Percentiles rank a stretch among this genome's conserved stretches.
Evolutionary conservation across 2,329 filamentous ascomycete genomes (phyloP).

Genomic region (Fusarium sp.): DNA sequence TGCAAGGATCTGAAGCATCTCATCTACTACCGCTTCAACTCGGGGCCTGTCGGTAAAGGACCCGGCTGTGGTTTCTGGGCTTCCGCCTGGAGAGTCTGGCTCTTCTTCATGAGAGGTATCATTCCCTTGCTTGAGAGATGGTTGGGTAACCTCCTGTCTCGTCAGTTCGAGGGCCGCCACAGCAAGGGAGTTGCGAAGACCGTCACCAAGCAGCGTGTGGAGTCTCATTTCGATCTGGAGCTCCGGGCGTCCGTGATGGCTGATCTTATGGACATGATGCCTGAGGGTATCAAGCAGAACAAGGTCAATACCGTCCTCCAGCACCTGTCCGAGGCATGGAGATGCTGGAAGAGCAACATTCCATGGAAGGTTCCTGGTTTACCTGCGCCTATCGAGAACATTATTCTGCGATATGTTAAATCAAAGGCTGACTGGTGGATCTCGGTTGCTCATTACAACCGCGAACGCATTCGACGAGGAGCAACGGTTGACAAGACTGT

Average conservation of each 20-base stretch:
- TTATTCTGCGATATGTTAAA: slow-evolving; percentile 98
- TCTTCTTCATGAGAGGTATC: slow-evolving; percentile 99
- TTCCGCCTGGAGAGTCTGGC: slow-evolving; percentile 97
- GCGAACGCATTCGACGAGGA: slow-evolving; percentile 94
- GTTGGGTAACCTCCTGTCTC: slow-evolving; percentile 95
- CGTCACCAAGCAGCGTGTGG: slow-evolving; percentile 98
- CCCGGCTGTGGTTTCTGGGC: slow-evolving; percentile 99
- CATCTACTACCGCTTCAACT: slow-evolving; percentile 99
- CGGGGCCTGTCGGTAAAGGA: slow-evolving; percentile 95
- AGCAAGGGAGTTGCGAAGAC: slow-evolving; percentile 99
- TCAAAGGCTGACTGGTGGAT: slow-evolving; percentile 99
- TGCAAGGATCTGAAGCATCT: slow-evolving; percentile 99
- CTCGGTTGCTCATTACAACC: slow-evolving; percentile 98
- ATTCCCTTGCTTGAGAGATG: slow-evolving; percentile 97
- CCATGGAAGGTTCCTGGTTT: slow-evolving; percentile 99
- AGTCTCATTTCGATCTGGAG: slow-evolving; percentile 98
- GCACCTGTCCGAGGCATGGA: slow-evolving; percentile 97
- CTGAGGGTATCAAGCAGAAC: slow-evolving; percentile 98
- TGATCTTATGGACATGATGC: slow-evolving; percentile 99
- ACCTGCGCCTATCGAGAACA: slow-evolving; percentile 97
- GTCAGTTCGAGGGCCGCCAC: slow-evolving; percentile 98
- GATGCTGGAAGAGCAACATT: slow-evolving; percentile 99
- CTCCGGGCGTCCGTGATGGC: slow-evolving; percentile 98
- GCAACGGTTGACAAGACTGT: slow-evolving; percentile 99
- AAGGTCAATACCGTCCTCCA: slow-evolving; percentile 99